Base-by-base conservation (phyloP, 1,139 yeast species). In the Yamadazyma songkhlaensis region DNA sequence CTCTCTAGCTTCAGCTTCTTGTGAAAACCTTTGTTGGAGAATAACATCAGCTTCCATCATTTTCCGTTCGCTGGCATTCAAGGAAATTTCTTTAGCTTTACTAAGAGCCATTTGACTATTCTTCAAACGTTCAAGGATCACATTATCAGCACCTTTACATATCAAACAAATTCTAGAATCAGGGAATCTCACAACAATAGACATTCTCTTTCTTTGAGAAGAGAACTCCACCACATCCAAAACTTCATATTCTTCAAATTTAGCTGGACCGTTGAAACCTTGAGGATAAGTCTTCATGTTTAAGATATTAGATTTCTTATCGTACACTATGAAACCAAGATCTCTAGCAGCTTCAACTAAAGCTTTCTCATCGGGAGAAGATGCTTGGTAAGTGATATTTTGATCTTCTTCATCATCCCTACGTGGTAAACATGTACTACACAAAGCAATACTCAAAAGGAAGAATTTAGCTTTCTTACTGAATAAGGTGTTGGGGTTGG, bases 351-450 rank as follows among this genome's bases (percentile, higher is more conserved):
- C 98, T 40, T 84, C 80, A 2, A 92, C 92, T 29, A 92, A 67
- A 0, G 99, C 98, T 38, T 90, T 62, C 57, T 92, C 99, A 64
- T 92, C 98, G 0, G 98, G 98, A 0, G 97, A 90, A 0, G 97
- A 81, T 0, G 97, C 88, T 55, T 89, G 97, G 51, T 90, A 94
- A 34, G 77, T 79, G 14, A 89, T 74, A 31, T 66, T 65, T 17
- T 67, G 76, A 34, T 75, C 83, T 9, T 60, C 67, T 6, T 29
- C 23, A 8, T 28, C 28, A 13, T 25, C 24, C 26, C 25, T 28
- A 37, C 55, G 81, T 1, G 98, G 97, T 32, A 88, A 64, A 57
- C 97, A 92, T 0, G 94, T 77, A 53, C 90, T 96, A 54, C 98
- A 92, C 36, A 92, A 64, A 0, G 98, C 95, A 38, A 94, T 64